Percentiles rank a stretch among this genome's conserved stretches.
phyloP scores from a whole-genome alignment of 2,329 filamentous ascomycete species.

The Cladosporium cucumerinum region DNA sequence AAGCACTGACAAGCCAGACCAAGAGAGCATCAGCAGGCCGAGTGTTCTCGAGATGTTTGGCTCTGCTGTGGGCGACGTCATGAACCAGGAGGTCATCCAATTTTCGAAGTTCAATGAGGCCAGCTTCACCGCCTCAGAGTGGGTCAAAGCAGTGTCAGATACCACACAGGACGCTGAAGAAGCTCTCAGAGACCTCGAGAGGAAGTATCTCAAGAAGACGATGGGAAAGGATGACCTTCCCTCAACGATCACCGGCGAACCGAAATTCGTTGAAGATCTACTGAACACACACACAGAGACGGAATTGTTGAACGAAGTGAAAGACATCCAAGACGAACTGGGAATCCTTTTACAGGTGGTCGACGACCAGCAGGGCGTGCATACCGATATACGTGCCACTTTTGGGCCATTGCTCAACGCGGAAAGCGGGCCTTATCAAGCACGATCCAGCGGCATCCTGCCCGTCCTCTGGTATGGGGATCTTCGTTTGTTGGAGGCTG shows the following conservation, averaged over 20 bases:
- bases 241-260: conserved; percentile 26
- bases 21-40: background rate
- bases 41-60: conserved; percentile 69
- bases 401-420: conserved; percentile 31
- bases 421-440: background rate
- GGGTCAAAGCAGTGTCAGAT: background rate
- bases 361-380: conserved; percentile 47
- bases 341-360: conserved; percentile 58
- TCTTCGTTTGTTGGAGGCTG: no score
- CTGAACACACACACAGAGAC: conserved; percentile 61
- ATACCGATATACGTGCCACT: conserved; percentile 47
- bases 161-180: background rate
- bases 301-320: conserved; percentile 59
- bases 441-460: background rate
- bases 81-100: conserved; percentile 43
- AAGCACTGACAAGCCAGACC: background rate
- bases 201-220: background rate
- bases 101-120: conserved; percentile 29
- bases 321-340: conserved; percentile 66
- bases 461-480: no score
- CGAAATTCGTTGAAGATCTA: conserved; percentile 53
- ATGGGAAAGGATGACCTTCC: background rate
- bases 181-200: background rate
- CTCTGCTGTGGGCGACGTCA: conserved; percentile 54
- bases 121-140: background rate